Evolutionary conservation across 2,329 filamentous ascomycete species (phyloP).

Genomic region (Penicillium thymicola): DNA sequence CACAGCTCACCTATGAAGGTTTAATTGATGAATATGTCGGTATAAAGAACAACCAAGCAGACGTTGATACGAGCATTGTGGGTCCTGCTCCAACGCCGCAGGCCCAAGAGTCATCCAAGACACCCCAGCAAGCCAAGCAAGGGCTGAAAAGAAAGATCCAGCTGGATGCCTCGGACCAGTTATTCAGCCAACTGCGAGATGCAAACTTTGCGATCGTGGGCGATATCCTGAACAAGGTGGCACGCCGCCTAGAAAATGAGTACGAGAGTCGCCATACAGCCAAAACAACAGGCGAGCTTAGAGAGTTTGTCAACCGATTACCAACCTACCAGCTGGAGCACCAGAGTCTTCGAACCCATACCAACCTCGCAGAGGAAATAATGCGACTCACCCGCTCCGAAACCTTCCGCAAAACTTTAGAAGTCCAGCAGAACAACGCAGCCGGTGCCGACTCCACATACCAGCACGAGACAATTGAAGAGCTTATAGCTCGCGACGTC

Average conservation of each 20-base stretch:
- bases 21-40: conserved; percentile 90
- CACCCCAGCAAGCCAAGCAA: conserved; percentile 51
- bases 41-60: conserved; percentile 87
- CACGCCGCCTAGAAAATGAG: conserved; percentile 77
- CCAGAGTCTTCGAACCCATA: conserved; percentile 87
- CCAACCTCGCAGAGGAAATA: conserved; percentile 88
- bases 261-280: conserved; percentile 84
- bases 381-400: conserved; percentile 90
- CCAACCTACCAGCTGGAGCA: conserved; percentile 92
- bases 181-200: conserved; percentile 84
- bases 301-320: conserved; percentile 91
- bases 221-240: conserved; percentile 82
- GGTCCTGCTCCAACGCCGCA: conserved; percentile 61
- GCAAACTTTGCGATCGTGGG: conserved; percentile 96
- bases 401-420: conserved; percentile 79
- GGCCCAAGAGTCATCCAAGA: conserved; percentile 53
- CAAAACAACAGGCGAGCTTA: conserved; percentile 85
- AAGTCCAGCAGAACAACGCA: conserved; percentile 93
- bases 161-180: conserved; percentile 81
- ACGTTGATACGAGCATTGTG: conserved; percentile 86
- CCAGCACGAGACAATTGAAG: conserved; percentile 87
- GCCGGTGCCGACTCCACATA: conserved; percentile 84
- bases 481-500: conserved; percentile 85
- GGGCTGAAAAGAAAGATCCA: conserved; percentile 82
- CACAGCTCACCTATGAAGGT: conserved; percentile 94